phyloP scores from a whole-genome alignment of 2,329 filamentous ascomycete genomes.

The Trichoderma brevicompactum region DNA sequence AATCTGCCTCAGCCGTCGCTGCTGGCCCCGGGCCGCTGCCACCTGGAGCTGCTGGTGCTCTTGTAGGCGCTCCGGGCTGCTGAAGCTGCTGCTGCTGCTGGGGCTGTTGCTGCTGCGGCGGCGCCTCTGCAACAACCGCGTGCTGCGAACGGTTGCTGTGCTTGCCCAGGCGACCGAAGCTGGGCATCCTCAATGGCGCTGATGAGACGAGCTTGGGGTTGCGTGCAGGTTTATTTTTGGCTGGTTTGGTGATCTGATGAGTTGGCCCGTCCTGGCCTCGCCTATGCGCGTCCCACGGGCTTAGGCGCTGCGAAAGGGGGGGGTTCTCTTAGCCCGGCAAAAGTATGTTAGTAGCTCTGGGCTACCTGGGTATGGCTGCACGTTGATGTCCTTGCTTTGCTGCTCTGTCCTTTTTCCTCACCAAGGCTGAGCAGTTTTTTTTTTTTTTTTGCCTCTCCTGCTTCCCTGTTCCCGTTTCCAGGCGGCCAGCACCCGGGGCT shows the following conservation, averaged over 20 bases:
- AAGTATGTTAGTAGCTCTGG: too few species aligned
- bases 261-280: not conserved
- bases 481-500: not conserved
- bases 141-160: slow-evolving; percentile 63
- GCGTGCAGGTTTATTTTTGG: slow-evolving; percentile 25
- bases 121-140: slow-evolving; percentile 54
- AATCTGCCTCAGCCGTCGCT: slow-evolving; percentile 35
- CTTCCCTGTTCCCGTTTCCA: not conserved
- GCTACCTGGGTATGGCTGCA: too few species aligned
- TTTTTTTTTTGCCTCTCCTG: too few species aligned
- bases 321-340: not conserved
- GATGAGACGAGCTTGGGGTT: not conserved
- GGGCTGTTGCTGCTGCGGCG: slow-evolving; percentile 38
- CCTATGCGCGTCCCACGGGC: not conserved
- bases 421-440: too few species aligned
- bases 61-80: slow-evolving; percentile 23
- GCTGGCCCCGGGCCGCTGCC: slow-evolving; percentile 31
- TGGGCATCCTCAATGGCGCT: slow-evolving; percentile 30
- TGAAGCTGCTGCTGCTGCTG: slow-evolving; percentile 41
- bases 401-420: not conserved
- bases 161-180: slow-evolving; percentile 59
- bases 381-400: not conserved
- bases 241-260: slow-evolving; percentile 1
- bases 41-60: slow-evolving; percentile 34
- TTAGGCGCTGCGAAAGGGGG: slow-evolving; percentile 3